These are phyloP conservation scores for Penicillium aurantiogriseum DNA, from an alignment of 2,329 filamentous ascomycete species.

Conservation along the genomic window DNA sequence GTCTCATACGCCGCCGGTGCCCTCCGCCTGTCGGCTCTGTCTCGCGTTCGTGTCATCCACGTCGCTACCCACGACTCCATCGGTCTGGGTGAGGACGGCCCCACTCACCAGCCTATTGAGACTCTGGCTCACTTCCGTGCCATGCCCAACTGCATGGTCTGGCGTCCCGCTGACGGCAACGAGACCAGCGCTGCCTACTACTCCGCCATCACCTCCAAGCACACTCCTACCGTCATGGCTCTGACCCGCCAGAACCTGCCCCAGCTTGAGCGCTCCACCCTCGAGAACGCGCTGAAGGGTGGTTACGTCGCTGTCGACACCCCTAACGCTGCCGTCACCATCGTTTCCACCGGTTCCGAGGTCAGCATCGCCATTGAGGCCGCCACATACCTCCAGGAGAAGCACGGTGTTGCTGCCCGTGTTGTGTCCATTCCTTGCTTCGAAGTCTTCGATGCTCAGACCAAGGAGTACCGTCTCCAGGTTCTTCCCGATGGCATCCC, in stretches of 20 bases:
- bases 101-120: conserved; percentile 99
- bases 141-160: conserved; percentile 98
- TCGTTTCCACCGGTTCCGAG: conserved; percentile 95
- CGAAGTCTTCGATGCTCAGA: conserved; percentile 92
- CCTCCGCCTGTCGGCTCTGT: conserved; percentile 89
- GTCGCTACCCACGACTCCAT: conserved; percentile 98
- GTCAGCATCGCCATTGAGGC: conserved; percentile 91
- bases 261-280: conserved; percentile 89
- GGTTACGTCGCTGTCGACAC: conserved; percentile 88
- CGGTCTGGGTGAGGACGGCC: conserved; percentile 96
- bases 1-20: conserved; percentile 96
- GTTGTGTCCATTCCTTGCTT: conserved; percentile 95
- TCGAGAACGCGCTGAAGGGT: conserved; percentile 89
- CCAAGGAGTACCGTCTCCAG: conserved; percentile 90
- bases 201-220: conserved; percentile 82
- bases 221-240: conserved; percentile 89
- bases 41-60: conserved; percentile 88
- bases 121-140: conserved; percentile 97
- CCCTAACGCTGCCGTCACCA: conserved; percentile 78
- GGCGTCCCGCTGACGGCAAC: conserved; percentile 97
- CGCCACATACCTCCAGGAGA: conserved; percentile 84
- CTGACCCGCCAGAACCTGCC: conserved; percentile 97
- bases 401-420: conserved; percentile 82
- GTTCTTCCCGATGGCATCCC: conserved; percentile 94
- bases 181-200: conserved; percentile 98